Conservation (phyloP, 106 monocot genomes). For the Chionographis japonica region DNA sequence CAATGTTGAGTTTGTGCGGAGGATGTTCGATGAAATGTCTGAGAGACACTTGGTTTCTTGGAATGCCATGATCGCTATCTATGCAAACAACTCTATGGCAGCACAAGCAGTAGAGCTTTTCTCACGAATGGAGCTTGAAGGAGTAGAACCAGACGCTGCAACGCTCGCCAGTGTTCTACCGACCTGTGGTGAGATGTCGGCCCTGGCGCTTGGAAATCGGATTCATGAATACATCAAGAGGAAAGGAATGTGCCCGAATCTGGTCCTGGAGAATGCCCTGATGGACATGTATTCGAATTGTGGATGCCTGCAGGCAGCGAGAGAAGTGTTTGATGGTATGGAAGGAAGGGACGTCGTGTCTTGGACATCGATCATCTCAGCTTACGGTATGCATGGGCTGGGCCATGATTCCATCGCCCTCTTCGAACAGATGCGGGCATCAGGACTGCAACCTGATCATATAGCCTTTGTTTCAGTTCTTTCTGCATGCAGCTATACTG, state of each 20-base stretch:
- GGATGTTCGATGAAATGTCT: conserved; percentile 62
- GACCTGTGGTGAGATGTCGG: conserved; percentile 66
- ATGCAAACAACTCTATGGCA: conserved; percentile 53
- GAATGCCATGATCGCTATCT: conserved; percentile 90
- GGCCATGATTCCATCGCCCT: conserved; percentile 52
- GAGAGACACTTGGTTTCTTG: conserved; percentile 53
- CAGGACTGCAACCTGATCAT: conserved; percentile 60
- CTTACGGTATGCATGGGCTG: conserved; percentile 73
- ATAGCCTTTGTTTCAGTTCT: conserved; percentile 78
- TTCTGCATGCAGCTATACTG: conserved; percentile 71
- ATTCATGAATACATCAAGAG: conserved; percentile 48
- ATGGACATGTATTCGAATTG: conserved; percentile 86
- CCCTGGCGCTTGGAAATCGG: conserved; percentile 43
- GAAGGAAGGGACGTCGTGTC: conserved; percentile 58
- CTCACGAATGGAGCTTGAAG: conserved; percentile 46
- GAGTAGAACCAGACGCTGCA: conserved; percentile 51
- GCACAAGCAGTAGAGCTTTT: conserved; percentile 56
- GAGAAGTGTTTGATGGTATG: conserved; percentile 64
- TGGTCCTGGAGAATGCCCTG: conserved; percentile 77
- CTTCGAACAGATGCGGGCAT: conserved; percentile 64
- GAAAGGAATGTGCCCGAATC: conserved; percentile 51
- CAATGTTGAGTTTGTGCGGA: conserved; percentile 31
- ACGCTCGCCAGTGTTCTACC: conserved; percentile 74
- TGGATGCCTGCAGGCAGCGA: conserved; percentile 59
- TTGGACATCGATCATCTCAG: conserved; percentile 85